Evolutionary conservation across 768 basidiomycete genomes (phyloP).

Genomic region (Collybia nuda): DNA sequence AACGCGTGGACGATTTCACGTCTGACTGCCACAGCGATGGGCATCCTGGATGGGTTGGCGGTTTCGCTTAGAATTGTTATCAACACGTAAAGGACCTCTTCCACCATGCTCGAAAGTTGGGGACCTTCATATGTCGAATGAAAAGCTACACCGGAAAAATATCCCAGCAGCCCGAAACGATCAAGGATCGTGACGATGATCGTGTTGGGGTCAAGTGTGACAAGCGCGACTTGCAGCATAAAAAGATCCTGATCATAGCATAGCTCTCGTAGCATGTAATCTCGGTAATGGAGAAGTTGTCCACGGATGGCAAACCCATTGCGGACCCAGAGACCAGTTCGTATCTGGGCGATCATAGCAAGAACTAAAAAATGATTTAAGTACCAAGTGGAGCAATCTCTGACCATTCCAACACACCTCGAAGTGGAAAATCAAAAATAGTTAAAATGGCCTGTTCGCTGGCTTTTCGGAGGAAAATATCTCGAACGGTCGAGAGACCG

Average conservation of each 20-base stretch:
- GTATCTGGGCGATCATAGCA: constrained; percentile 91
- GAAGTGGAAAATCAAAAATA: constrained; percentile 84
- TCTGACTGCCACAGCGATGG: constrained; percentile 62
- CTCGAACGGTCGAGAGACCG: constrained; percentile 54
- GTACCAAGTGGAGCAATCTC: neutral
- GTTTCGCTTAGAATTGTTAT: constrained; percentile 86
- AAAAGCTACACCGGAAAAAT: constrained; percentile 71
- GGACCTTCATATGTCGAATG: constrained; percentile 64
- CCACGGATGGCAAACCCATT: constrained; percentile 96
- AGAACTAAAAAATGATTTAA: constrained; percentile 51
- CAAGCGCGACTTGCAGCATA: constrained; percentile 77
- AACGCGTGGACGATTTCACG: constrained; percentile 91
- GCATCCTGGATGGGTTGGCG: constrained; percentile 68
- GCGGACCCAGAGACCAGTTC: constrained; percentile 94
- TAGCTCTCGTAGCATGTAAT: constrained; percentile 92
- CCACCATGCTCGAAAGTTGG: constrained; percentile 83
- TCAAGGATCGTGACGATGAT: constrained; percentile 88
- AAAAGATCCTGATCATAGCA: constrained; percentile 95
- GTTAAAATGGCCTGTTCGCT: constrained; percentile 71
- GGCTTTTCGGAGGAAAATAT: constrained; percentile 59
- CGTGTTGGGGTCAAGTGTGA: constrained; percentile 73
- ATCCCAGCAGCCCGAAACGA: constrained; percentile 78
- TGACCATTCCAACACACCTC: constrained; percentile 54
- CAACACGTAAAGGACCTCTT: constrained; percentile 86
- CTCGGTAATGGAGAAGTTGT: constrained; percentile 93